Evolutionary conservation across 768 basidiomycete genomes (phyloP).

Genomic region (Tricholoma sp.): DNA sequence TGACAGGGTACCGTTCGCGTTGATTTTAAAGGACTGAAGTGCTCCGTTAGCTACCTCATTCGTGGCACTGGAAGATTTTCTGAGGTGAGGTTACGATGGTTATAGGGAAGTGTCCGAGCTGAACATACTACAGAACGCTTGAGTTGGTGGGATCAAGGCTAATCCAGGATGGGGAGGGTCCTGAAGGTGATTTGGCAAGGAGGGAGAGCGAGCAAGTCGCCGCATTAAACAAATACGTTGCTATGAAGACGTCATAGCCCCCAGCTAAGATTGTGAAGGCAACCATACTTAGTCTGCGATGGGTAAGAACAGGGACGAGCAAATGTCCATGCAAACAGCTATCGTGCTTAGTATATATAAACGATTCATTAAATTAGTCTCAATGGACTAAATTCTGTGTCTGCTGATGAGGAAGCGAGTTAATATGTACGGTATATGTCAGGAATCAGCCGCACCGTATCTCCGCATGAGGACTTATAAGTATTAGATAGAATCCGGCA

Average conservation of each 20-base stretch:
- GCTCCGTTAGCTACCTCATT: conserved; percentile 48
- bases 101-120: neutral
- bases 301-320: too few relatives aligned
- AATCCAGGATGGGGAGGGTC: conserved; percentile 58
- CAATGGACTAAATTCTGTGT: too few relatives aligned
- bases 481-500: too few relatives aligned
- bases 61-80: conserved; percentile 38
- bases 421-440: too few relatives aligned
- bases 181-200: conserved; percentile 43
- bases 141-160: conserved; percentile 48
- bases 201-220: conserved; percentile 42
- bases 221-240: conserved; percentile 58
- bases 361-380: too few relatives aligned
- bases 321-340: too few relatives aligned
- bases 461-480: too few relatives aligned
- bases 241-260: conserved; percentile 57
- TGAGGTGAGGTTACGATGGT: neutral
- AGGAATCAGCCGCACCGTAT: too few relatives aligned
- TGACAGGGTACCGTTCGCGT: conserved; percentile 39
- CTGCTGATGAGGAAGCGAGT: too few relatives aligned
- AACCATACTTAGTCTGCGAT: conserved; percentile 46
- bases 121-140: conserved; percentile 56
- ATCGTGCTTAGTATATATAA: too few relatives aligned
- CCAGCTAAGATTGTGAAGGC: conserved; percentile 66
- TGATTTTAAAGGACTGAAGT: conserved; percentile 55